phyloP scores from a whole-genome alignment of 202 grass and related monocot genomes.

The Carex sylvatica region DNA sequence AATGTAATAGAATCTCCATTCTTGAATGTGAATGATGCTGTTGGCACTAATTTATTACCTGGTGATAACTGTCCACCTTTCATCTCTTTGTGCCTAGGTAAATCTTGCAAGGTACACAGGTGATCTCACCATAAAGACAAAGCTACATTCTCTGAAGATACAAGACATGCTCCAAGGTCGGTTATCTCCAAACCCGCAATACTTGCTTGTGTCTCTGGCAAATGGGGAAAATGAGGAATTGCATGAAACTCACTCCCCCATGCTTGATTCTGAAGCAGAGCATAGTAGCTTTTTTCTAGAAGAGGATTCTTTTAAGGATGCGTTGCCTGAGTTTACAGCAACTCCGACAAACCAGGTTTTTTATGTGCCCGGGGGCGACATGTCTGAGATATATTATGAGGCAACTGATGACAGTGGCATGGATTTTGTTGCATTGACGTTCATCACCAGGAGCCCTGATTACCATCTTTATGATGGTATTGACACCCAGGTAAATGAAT shows the following conservation, averaged over 20 bases:
- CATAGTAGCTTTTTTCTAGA: constrained; percentile 47
- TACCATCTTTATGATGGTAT: constrained; percentile 87
- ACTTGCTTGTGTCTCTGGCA: constrained; percentile 73
- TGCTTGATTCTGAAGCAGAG: constrained; percentile 42
- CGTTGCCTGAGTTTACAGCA: constrained; percentile 67
- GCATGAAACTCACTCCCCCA: constrained; percentile 32
- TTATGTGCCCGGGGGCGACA: constrained; percentile 41
- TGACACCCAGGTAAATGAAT: constrained; percentile 78
- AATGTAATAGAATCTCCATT: not conserved
- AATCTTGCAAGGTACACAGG: constrained; percentile 67
- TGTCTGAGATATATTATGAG: constrained; percentile 79
- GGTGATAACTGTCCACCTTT: constrained; percentile 3
- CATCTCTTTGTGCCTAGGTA: constrained; percentile 46
- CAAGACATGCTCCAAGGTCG: constrained; percentile 80
- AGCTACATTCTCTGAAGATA: constrained; percentile 89
- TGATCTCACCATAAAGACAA: constrained; percentile 82
- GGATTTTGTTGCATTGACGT: constrained; percentile 91
- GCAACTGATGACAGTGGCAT: constrained; percentile 64
- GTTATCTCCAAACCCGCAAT: constrained; percentile 50
- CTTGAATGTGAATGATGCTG: not conserved
- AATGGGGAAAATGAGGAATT: constrained; percentile 75
- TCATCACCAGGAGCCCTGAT: constrained; percentile 74
- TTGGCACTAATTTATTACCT: not conserved
- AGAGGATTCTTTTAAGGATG: constrained; percentile 93
- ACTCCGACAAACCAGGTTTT: constrained; percentile 44